Evolutionary conservation across 148 eudicot species (phyloP), one percentile per base, ranked within the genome.

Genomic region (Persicaria tinctoria): DNA sequence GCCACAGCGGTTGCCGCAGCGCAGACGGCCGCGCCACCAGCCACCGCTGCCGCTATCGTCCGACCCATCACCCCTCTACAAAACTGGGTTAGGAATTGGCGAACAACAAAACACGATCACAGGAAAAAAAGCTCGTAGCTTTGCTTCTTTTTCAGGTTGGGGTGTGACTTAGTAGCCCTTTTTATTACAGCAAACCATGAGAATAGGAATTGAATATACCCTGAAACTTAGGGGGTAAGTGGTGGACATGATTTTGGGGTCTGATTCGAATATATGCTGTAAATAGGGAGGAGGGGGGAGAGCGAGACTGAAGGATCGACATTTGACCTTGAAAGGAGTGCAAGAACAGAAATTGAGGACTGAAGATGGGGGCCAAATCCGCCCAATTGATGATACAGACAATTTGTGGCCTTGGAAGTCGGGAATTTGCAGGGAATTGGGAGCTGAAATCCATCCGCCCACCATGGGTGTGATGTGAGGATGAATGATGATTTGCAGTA

Each of bases 1-100:
- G 85, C 73, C 79, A 86, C 74, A 62, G 81, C 88, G 75, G 82
- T 83, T 47, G 76, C 90, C 0, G 87, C 89, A 41, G 46, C 51
- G 47, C 81, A 77, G 32, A 73, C 81, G 20, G 86, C 87, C 13
- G 80, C 87, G 45, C 75, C 89, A 3, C 85, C 87, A 4, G 82
- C 78, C 79, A 79, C 86, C 68, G 81, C 89, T 5, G 77, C 79
- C 50, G 84, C 85, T 55, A 76, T 82, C 68, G 64, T 88, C 80
- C 87, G 86, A 50, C 86, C 84, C 91, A 88, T 88, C 20, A 68
- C 51, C 41, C 62, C 62, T 56, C 62, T 8, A 4, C 27, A 17
- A 56, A n/a, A 2, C 62, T 27, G 32, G 32, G 32, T 27, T 27
- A 27, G 32, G 32, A 16, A 23, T 59, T 18, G 60, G 60, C 17